These are phyloP conservation scores for Amorphotheca resinae DNA, from an alignment of 495 filamentous ascomycete species.

Conservation along the genomic window DNA sequence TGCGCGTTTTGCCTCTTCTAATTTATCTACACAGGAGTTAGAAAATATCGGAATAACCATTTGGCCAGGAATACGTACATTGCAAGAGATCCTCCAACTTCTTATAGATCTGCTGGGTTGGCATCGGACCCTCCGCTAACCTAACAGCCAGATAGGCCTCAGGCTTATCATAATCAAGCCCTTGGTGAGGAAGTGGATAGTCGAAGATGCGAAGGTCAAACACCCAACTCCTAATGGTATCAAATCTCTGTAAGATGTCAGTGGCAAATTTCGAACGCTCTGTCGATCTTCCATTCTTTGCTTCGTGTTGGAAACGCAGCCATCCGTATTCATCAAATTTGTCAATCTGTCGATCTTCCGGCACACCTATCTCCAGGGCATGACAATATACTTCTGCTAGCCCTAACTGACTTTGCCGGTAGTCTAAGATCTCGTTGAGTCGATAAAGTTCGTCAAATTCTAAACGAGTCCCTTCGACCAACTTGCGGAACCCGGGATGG, in stretches of 20 bases:
- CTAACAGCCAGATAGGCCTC: slow-evolving; percentile 8
- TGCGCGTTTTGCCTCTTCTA: slow-evolving; percentile 8
- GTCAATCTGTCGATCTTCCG: slow-evolving; percentile 5
- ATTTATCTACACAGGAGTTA: slow-evolving; percentile 11
- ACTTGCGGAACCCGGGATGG: slow-evolving; percentile 3
- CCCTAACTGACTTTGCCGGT: slow-evolving; percentile 7
- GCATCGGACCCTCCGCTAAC: slow-evolving; percentile 9
- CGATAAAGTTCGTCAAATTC: slow-evolving; percentile 10
- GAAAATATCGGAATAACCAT: slow-evolving; percentile 8
- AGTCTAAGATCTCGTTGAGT: slow-evolving; percentile 10
- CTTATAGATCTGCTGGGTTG: slow-evolving; percentile 3
- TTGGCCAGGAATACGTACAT: slow-evolving; percentile 11
- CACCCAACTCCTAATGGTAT: slow-evolving; percentile 9
- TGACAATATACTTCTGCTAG: slow-evolving; percentile 8
- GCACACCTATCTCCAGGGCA: slow-evolving; percentile 8
- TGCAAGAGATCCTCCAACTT: slow-evolving; percentile 12
- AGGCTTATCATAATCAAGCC: slow-evolving; percentile 7
- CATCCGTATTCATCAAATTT: slow-evolving; percentile 9
- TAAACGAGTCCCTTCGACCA: slow-evolving; percentile 3
- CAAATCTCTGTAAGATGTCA: slow-evolving; percentile 6
- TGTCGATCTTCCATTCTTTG: slow-evolving; percentile 2
- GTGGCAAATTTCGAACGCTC: slow-evolving; percentile 7
- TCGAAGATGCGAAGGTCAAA: slow-evolving; percentile 8
- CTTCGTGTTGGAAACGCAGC: slow-evolving; percentile 1
- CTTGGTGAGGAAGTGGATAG: slow-evolving; percentile 4